Base-by-base conservation (phyloP, 1,284 basidiomycete species). In the Malassezia caprae region DNA sequence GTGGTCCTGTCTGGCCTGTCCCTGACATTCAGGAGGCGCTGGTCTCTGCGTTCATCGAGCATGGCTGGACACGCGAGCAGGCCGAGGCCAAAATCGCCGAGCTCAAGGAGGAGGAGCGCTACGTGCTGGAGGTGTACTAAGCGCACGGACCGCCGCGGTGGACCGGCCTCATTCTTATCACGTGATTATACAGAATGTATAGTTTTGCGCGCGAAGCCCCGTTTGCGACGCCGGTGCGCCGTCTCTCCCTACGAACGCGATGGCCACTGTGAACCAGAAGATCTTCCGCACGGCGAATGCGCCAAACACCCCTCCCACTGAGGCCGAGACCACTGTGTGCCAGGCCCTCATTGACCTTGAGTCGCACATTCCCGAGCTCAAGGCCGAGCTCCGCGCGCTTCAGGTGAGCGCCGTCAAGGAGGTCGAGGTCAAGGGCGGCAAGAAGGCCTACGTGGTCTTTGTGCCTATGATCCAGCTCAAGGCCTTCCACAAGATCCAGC, bases 401-500 rank as follows among this genome's bases (percentile, higher is more conserved):
- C 90, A 96, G 78, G 94, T 99, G 79, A 93, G 90, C 68, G 88
- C 91, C 67, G 94, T 93, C 62, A 89, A 89, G 76, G 94, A 99
- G 80, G 86, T 99, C 72, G 94, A 99, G 77, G 93, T 98, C 73
- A 90, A 91, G 76, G 94, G 93, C 69, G 75, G 75, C 64, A 96
- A 96, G 83, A 98, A 96, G 82, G 94, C 94, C 51, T 93, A 98
- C 72, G 90, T 98, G 65, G 81, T 99, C 78, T 99, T 99, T 75
- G 91, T 98, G 56, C 94, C 94, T 63, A 86, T 96, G 58, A 90
- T 93, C 69, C 89, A 93, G 80, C 78, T 94, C 78, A 96, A 96
- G 82, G 94, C 93, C 41, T 99, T 93, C 86, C 89, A 88, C 82
- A 98, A 94, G 80, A 82, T 98, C 72, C 94, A 98, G 81, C 84